phyloP scores from a whole-genome alignment of 1,284 basidiomycete genomes.

The Sporisorium graminicola region DNA sequence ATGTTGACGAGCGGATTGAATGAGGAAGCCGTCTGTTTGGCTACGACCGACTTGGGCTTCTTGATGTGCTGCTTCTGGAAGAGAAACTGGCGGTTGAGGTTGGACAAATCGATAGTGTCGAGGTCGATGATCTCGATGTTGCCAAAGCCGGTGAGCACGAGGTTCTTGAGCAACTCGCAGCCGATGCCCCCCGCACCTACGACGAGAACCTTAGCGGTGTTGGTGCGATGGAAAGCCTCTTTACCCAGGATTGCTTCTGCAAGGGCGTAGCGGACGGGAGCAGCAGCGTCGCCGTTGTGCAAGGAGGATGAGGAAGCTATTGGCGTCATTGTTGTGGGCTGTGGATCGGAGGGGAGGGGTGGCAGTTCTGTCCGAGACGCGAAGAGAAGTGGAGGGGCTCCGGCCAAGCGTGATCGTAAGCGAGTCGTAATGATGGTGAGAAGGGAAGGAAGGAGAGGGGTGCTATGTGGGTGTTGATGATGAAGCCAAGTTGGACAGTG shows the following conservation, averaged over 20 bases:
- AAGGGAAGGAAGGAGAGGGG: not conserved
- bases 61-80: constrained; percentile 98
- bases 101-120: constrained; percentile 98
- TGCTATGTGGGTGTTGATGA: not conserved
- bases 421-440: not conserved
- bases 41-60: constrained; percentile 93
- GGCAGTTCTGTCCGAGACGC: not conserved
- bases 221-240: constrained; percentile 30
- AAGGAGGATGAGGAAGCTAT: constrained; percentile 29
- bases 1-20: constrained; percentile 95
- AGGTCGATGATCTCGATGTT: constrained; percentile 92
- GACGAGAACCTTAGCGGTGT: constrained; percentile 75
- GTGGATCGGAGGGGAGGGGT: too few species aligned
- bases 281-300: constrained; percentile 12
- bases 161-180: constrained; percentile 96
- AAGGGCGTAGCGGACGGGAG: constrained; percentile 38
- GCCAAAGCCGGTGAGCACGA: constrained; percentile 91
- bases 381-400: not conserved
- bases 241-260: constrained; percentile 38
- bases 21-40: constrained; percentile 84
- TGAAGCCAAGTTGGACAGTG: not conserved
- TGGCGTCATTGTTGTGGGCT: constrained; percentile 6
- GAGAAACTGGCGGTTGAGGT: constrained; percentile 96
- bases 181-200: constrained; percentile 98
- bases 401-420: not conserved